These are phyloP conservation scores for Fusarium hainanense DNA, from an alignment of 2,329 filamentous ascomycete genomes.

Conservation along the genomic window DNA sequence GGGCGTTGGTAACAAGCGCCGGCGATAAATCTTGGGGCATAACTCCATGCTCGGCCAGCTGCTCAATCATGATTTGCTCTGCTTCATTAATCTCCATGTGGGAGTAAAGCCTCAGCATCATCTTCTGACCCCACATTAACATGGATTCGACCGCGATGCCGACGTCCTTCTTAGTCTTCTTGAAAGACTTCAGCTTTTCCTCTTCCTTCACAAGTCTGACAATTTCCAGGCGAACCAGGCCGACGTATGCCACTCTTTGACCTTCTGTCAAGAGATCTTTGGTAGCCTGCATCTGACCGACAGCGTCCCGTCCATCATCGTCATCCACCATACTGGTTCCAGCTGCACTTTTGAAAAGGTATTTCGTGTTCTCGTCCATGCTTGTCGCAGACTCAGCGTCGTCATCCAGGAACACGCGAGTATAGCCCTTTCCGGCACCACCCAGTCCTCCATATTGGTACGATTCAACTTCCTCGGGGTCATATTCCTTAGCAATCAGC, in stretches of 20 bases:
- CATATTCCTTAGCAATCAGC: conserved; percentile 84
- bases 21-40: conserved; percentile 85
- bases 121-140: conserved; percentile 97
- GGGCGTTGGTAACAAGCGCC: conserved; percentile 88
- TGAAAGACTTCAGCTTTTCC: conserved; percentile 70
- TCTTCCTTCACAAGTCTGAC: conserved; percentile 78
- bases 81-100: conserved; percentile 96
- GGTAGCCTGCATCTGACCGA: conserved; percentile 93
- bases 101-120: conserved; percentile 93
- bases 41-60: conserved; percentile 92
- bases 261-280: conserved; percentile 96
- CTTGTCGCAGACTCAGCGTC: conserved; percentile 94
- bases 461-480: conserved; percentile 74
- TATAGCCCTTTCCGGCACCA: conserved; percentile 94
- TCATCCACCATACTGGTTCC: conserved; percentile 72
- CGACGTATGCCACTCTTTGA: conserved; percentile 95
- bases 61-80: conserved; percentile 99
- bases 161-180: conserved; percentile 77
- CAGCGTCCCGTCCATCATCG: conserved; percentile 85
- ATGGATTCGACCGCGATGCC: conserved; percentile 78
- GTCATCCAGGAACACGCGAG: conserved; percentile 92
- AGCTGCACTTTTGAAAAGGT: conserved; percentile 84
- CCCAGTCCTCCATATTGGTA: conserved; percentile 82
- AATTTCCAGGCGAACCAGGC: conserved; percentile 84
- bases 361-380: conserved; percentile 96